Evolutionary conservation across 75 land plant genomes (phyloP), one percentile per base, ranked within the genome.

Genomic region (Ceratopteris richardii): DNA sequence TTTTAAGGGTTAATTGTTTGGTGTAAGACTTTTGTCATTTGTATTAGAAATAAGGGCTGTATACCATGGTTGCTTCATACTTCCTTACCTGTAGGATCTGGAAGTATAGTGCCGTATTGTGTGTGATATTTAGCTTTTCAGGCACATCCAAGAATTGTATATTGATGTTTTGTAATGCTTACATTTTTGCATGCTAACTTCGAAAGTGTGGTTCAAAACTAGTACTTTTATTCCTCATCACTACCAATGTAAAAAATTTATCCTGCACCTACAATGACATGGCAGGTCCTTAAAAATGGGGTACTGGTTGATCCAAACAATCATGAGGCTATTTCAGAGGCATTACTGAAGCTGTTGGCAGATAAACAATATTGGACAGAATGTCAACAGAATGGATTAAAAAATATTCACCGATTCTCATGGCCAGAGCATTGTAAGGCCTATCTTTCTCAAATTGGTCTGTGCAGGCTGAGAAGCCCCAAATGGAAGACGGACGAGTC

Each of bases 381-480:
- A 5, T 80, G 81, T 55, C 50, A 76, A 24, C 68, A 60, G 36
- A 77, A 73, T 30, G 88, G 88, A 22, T 70, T 75, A 58, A 73
- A 66, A 53, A 77, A 85, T 70, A 85, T 85, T 54, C 81, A 78
- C 30, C 72, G 66, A 6, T 85, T 62, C 63, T 85, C 88, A 10
- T 85, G 88, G 88, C 93, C 93, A 0, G 80, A 88, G 46, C 93
- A 88, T 52, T 88, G 93, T 74, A 75, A 75, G 36, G 63, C 54
- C 27, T 88, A 84, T 64, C 66, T 80, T 31, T 76, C 80, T 48
- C 74, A 61, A 29, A 66, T 80, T 29, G 69, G 67, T 13, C 70
- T 66, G 19, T 76, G 76, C 56, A 73, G 79, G 24, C 29, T 36
- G 48, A 74, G 75, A 18, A 66, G 62, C 47, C 80, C 82, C 22